Percentiles rank a stretch among this genome's conserved stretches.
phyloP scores from a whole-genome alignment of 2,329 filamentous ascomycete species.

The Fusarium bulbicola region DNA sequence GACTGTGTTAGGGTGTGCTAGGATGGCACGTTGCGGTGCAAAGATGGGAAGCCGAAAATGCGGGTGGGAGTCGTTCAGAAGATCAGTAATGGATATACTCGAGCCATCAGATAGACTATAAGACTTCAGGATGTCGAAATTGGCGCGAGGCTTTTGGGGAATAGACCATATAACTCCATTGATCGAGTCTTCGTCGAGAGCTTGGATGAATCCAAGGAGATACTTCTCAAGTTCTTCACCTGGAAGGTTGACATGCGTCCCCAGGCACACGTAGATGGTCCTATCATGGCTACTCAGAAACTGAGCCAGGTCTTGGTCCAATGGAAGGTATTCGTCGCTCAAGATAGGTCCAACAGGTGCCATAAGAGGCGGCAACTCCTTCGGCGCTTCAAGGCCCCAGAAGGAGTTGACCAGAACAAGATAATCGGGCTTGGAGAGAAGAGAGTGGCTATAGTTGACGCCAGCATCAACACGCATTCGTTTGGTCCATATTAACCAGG shows the following conservation, averaged over 20 bases:
- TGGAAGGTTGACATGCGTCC: conserved; percentile 52
- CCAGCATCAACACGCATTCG: conserved; percentile 48
- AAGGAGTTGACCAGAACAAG: conserved; percentile 56
- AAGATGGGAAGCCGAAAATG: conserved; percentile 48
- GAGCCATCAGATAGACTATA: conserved; percentile 21
- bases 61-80: conserved; percentile 44
- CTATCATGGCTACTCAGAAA: conserved; percentile 47
- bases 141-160: conserved; percentile 36
- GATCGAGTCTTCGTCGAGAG: conserved; percentile 41
- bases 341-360: conserved; percentile 53
- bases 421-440: conserved; percentile 50
- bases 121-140: conserved; percentile 32
- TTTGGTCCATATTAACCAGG: conserved; percentile 43
- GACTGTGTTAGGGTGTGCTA: conserved; percentile 46
- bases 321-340: conserved; percentile 45
- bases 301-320: conserved; percentile 37
- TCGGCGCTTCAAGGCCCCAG: conserved; percentile 53
- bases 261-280: conserved; percentile 53
- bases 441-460: conserved; percentile 44
- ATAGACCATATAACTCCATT: conserved; percentile 54
- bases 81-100: neutral
- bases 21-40: conserved; percentile 53
- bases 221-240: conserved; percentile 45
- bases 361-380: conserved; percentile 53
- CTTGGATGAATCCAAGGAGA: conserved; percentile 43